These are phyloP conservation scores for Blastomyces silverae DNA, from an alignment of 2,329 filamentous ascomycete species.

Conservation along the genomic window DNA sequence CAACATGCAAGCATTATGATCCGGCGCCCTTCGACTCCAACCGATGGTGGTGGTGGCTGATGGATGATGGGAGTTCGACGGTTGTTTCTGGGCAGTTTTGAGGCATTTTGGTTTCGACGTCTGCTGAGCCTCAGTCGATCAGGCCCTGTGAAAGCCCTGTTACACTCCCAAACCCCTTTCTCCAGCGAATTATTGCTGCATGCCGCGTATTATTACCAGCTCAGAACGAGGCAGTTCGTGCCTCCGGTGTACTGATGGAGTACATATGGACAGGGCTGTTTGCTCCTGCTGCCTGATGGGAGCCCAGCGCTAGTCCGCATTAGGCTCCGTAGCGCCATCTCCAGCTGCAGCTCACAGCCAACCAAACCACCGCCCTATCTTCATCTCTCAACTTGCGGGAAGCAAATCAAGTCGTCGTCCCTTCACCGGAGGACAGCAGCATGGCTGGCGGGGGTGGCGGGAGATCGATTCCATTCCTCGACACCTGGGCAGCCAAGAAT, in stretches of 20 bases:
- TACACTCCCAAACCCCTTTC: not conserved
- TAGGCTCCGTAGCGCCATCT: not conserved
- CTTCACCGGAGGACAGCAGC: too few relatives aligned
- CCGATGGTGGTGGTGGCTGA: not conserved
- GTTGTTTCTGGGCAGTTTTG: not conserved
- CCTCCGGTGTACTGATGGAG: too few relatives aligned
- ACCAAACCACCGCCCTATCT: slow-evolving; percentile 5
- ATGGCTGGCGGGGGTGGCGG: not conserved
- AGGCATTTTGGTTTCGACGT: too few relatives aligned
- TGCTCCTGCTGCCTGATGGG: not conserved
- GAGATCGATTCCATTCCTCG: not conserved
- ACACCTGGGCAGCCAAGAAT: too few relatives aligned
- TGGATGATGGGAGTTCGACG: not conserved
- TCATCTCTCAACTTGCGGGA: too few relatives aligned
- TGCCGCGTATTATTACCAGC: not conserved
- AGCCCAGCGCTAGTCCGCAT: slow-evolving; percentile 5
- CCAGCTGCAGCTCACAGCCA: not conserved
- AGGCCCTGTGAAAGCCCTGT: not conserved
- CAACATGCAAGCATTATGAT: not conserved
- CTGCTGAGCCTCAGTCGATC: not conserved
- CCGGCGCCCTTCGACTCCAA: too few relatives aligned
- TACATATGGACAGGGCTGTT: too few relatives aligned
- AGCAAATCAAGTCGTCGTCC: too few relatives aligned
- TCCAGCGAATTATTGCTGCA: not conserved
- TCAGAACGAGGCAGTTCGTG: not conserved